Conservation (phyloP, 1,284 basidiomycete genomes). For the Austroboletus novae-zelandiae region DNA sequence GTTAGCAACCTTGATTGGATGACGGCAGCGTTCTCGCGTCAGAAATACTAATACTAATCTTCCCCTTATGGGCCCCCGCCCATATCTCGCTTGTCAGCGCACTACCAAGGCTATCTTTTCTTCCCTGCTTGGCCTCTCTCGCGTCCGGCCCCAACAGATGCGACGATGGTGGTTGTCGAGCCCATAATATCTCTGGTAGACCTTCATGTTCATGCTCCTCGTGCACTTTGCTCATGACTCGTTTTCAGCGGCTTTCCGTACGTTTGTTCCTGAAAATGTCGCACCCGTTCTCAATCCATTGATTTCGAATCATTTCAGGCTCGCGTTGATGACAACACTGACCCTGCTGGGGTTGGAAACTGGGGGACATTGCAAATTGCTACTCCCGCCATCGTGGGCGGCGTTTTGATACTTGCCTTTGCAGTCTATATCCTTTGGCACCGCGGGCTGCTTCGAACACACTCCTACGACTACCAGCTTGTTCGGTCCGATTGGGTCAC, state of each 20-base stretch:
- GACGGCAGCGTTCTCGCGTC: slow-evolving; percentile 15
- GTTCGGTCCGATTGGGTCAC: slow-evolving; percentile 12
- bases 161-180: slow-evolving; percentile 18
- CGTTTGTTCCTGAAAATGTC: slow-evolving; percentile 5
- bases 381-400: slow-evolving; percentile 32
- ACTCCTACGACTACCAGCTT: slow-evolving; percentile 11
- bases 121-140: neutral
- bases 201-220: neutral
- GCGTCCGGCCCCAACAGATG: slow-evolving; percentile 4
- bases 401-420: slow-evolving; percentile 26
- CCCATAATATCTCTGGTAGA: slow-evolving; percentile 13
- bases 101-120: neutral
- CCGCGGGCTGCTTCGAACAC: slow-evolving; percentile 2
- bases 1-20: slow-evolving; percentile 13
- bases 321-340: slow-evolving; percentile 4
- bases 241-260: slow-evolving; percentile 19
- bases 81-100: slow-evolving; percentile 13
- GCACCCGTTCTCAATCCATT: neutral
- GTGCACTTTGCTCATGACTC: neutral
- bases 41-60: slow-evolving; percentile 16
- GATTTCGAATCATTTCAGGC: slow-evolving; percentile 8
- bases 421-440: slow-evolving; percentile 23
- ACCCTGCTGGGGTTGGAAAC: neutral
- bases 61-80: slow-evolving; percentile 14
- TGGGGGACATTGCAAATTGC: slow-evolving; percentile 37